phyloP scores from a whole-genome alignment of 441 rosid genomes.

The Gossypium davidsonii region DNA sequence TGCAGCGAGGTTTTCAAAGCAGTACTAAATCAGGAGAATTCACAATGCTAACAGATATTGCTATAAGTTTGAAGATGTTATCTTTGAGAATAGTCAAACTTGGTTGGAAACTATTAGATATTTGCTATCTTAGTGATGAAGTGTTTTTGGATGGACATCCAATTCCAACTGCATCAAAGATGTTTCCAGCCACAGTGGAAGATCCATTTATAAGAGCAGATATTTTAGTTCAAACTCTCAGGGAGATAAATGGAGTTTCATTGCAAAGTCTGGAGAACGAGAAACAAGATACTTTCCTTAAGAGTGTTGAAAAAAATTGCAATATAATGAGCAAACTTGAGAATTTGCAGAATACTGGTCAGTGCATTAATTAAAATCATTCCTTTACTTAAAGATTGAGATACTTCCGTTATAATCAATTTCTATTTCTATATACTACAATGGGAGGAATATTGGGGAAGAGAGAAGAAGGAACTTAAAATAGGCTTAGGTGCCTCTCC shows the following conservation, averaged over 20 bases:
- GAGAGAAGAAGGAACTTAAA: background rate
- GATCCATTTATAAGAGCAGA: constrained; percentile 86
- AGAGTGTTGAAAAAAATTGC: constrained; percentile 53
- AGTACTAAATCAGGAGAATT: constrained; percentile 41
- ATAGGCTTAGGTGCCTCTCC: background rate
- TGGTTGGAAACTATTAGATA: constrained; percentile 75
- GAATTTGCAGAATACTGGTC: constrained; percentile 63
- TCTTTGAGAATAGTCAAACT: constrained; percentile 58
- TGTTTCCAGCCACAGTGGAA: constrained; percentile 81
- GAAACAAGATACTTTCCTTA: constrained; percentile 47
- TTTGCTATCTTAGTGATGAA: constrained; percentile 62
- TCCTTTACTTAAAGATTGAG: background rate
- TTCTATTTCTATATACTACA: background rate
- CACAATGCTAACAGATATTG: constrained; percentile 37
- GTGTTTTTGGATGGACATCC: constrained; percentile 35
- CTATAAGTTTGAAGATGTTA: constrained; percentile 64
- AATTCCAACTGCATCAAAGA: constrained; percentile 53
- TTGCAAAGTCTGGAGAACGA: constrained; percentile 44
- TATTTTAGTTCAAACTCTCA: constrained; percentile 69
- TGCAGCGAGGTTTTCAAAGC: constrained; percentile 50
- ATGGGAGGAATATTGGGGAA: background rate
- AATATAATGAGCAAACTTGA: constrained; percentile 49
- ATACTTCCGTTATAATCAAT: background rate
- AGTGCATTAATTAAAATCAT: constrained; percentile 17
- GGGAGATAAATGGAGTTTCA: constrained; percentile 65